A percentile compares a stretch with the other conserved stretches of the same genome.
Evolutionary conservation across 345 rosid species (phyloP).

Genomic region (Populus pruinosa): DNA sequence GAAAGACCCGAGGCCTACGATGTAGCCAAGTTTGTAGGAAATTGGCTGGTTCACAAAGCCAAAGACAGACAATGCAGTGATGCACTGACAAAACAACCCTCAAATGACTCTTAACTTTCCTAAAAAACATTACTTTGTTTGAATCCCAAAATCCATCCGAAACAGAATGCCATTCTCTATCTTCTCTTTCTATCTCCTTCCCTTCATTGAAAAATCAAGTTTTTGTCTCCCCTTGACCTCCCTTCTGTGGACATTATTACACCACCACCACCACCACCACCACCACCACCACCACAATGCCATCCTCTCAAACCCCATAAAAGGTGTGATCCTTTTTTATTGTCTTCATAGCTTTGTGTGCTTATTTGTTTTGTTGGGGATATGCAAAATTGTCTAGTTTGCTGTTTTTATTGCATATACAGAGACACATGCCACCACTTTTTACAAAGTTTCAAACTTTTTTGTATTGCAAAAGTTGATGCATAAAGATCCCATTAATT

Average conservation of each 20-base stretch:
- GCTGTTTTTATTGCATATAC: slow-evolving; percentile 8
- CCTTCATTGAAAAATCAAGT: neutral
- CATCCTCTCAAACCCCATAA: slow-evolving; percentile 19
- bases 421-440: slow-evolving; percentile 14
- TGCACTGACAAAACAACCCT: slow-evolving; percentile 8
- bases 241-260: slow-evolving; percentile 7
- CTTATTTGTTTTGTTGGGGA: neutral
- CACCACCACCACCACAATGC: slow-evolving; percentile 5
- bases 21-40: slow-evolving; percentile 37
- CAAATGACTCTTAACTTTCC: neutral
- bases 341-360: neutral
- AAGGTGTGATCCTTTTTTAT: slow-evolving; percentile 16
- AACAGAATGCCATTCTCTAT: slow-evolving; percentile 22
- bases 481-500: slow-evolving; percentile 47
- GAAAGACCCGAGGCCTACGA: slow-evolving; percentile 9
- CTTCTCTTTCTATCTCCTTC: slow-evolving; percentile 1
- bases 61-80: neutral
- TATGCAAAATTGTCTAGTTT: slow-evolving; percentile 22
- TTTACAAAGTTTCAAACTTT: slow-evolving; percentile 21
- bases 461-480: slow-evolving; percentile 9
- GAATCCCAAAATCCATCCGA: slow-evolving; percentile 20
- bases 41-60: slow-evolving; percentile 36
- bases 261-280: no score
- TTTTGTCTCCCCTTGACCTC: slow-evolving; percentile 19
- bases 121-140: slow-evolving; percentile 9